Percentiles rank a stretch among this genome's conserved stretches.
phyloP scores from a whole-genome alignment of 805 yeast genomes.

The Pichia ethanolica region DNA sequence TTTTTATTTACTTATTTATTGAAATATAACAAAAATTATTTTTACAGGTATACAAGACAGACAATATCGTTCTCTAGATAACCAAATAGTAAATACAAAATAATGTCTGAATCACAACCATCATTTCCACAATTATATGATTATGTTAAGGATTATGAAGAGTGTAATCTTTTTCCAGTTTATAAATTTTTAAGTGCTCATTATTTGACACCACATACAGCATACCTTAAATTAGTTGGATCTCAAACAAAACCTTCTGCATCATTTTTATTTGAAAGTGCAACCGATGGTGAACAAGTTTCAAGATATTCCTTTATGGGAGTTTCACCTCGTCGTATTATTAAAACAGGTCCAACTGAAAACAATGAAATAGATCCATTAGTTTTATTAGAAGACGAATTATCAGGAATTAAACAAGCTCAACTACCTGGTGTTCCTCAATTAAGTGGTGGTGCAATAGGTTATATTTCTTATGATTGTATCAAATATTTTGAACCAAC shows the following conservation, averaged over 20 bases:
- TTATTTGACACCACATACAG: constrained; percentile 81
- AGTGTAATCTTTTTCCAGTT: constrained; percentile 67
- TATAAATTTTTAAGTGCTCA: constrained; percentile 68
- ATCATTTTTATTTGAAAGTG: constrained; percentile 83
- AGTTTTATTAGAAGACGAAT: constrained; percentile 62
- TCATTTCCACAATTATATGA: constrained; percentile 36
- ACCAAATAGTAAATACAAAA: neutral
- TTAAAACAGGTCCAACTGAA: constrained; percentile 70
- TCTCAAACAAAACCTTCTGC: constrained; percentile 49
- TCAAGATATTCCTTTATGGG: constrained; percentile 93
- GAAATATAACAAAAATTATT: no score
- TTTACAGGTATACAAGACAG: no score
- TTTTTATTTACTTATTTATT: no score
- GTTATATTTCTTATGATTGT: constrained; percentile 94
- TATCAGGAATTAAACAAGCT: constrained; percentile 58
- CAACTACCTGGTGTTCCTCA: constrained; percentile 76
- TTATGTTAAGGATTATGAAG: constrained; percentile 33
- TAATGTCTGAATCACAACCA: constrained; percentile 35
- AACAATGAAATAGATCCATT: constrained; percentile 76
- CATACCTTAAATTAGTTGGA: constrained; percentile 74
- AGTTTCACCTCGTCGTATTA: constrained; percentile 69
- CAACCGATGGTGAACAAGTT: constrained; percentile 80
- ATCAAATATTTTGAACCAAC: constrained; percentile 94
- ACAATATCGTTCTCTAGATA: neutral
- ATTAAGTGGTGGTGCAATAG: constrained; percentile 93